A percentile compares a stretch with the other conserved stretches of the same genome.
These are phyloP conservation scores for Cordyceps sp. DNA, from an alignment of 2,329 filamentous ascomycete species.

Conservation along the genomic window DNA sequence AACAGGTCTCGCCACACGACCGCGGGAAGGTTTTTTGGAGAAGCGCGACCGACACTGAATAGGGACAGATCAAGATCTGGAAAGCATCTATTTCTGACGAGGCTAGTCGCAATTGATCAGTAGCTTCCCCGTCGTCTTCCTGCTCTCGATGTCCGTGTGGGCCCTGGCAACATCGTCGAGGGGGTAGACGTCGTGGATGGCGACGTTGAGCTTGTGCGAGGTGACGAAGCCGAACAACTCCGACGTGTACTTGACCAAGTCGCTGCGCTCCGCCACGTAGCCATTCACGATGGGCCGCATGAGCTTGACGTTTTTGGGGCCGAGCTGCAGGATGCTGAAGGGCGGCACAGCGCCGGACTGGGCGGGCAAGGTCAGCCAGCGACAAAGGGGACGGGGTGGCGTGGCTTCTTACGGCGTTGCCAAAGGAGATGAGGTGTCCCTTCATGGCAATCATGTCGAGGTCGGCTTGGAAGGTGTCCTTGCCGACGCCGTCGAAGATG, in stretches of 20 bases:
- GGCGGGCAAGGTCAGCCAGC: too few relatives aligned
- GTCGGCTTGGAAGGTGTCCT: conserved; percentile 66
- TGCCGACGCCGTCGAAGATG: conserved; percentile 77
- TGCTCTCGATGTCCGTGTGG: conserved; percentile 62
- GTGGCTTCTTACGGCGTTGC: conserved; percentile 50
- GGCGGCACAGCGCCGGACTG: conserved; percentile 59
- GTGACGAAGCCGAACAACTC: conserved; percentile 60
- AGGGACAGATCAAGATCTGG: too few relatives aligned
- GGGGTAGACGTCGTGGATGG: conserved; percentile 62
- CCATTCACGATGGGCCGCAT: conserved; percentile 57
- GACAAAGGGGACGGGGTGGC: neutral
- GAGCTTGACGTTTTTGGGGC: conserved; percentile 61
- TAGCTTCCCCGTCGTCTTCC: conserved; percentile 73
- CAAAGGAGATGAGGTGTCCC: conserved; percentile 63
- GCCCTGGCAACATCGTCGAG: conserved; percentile 56
- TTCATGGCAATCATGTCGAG: conserved; percentile 60
- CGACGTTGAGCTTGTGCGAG: conserved; percentile 52
- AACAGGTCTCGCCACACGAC: too few relatives aligned
- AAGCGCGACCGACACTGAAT: too few relatives aligned
- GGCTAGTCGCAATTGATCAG: conserved; percentile 47
- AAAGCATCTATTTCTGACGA: too few relatives aligned
- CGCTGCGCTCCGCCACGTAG: conserved; percentile 53
- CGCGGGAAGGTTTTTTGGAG: too few relatives aligned
- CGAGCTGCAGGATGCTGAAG: conserved; percentile 36
- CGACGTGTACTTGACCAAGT: conserved; percentile 50